These are phyloP conservation scores for Tulasnella sp. DNA, from an alignment of 768 basidiomycete genomes.

Conservation along the genomic window DNA sequence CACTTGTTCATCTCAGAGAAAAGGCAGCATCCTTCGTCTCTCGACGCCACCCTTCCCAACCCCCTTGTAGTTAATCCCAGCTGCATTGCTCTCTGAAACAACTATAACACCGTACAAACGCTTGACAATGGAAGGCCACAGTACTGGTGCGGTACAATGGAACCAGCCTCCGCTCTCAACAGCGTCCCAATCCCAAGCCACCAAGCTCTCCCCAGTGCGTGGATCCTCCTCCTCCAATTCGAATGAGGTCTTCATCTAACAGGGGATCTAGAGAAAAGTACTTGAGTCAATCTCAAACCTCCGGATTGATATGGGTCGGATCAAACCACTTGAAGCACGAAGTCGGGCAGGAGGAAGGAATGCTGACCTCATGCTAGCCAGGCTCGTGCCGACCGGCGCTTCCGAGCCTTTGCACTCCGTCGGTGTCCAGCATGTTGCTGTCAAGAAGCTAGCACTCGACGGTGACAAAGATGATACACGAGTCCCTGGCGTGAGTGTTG, in stretches of 20 bases:
- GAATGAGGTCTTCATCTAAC: background rate
- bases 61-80: no score
- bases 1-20: no score
- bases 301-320: background rate
- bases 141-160: no score
- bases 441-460: background rate
- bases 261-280: background rate
- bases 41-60: no score
- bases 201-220: background rate
- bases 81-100: no score
- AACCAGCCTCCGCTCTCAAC: no score
- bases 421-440: background rate
- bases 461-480: background rate
- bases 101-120: no score
- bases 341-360: background rate
- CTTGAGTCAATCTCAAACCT: background rate
- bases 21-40: no score
- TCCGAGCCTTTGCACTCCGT: background rate
- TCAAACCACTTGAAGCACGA: background rate
- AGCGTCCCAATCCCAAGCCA: no score
- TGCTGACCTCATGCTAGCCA: background rate
- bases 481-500: background rate
- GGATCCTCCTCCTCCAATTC: background rate
- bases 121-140: no score
- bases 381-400: background rate